A percentile compares a stretch with the other conserved stretches of the same genome.
Conservation (phyloP, 495 filamentous ascomycete species). For the Aspergillus leporis region DNA sequence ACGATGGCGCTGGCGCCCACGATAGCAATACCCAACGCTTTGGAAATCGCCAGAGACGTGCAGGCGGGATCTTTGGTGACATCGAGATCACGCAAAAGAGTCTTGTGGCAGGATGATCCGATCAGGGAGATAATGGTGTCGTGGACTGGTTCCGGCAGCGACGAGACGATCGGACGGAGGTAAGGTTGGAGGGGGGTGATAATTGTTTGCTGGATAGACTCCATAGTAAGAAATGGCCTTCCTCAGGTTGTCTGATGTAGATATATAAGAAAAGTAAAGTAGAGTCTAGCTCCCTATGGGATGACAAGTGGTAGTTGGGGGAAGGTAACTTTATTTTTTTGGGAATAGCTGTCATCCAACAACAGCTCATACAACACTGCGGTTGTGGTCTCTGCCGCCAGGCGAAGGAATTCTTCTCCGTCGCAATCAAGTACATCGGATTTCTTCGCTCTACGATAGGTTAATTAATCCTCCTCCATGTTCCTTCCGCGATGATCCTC, state of each 20-base stretch:
- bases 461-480: conserved; percentile 11
- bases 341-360: not conserved
- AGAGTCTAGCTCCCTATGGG: not conserved
- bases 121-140: conserved; percentile 76
- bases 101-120: conserved; percentile 79
- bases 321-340: not conserved
- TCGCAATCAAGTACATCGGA: conserved; percentile 2
- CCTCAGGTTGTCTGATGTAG: not conserved
- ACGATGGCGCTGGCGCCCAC: conserved; percentile 84
- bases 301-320: not conserved
- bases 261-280: not conserved
- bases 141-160: conserved; percentile 75
- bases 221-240: conserved; percentile 28
- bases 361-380: conserved; percentile 19
- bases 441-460: conserved; percentile 1
- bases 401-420: conserved; percentile 32
- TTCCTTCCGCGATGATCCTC: conserved; percentile 40
- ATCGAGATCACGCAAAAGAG: conserved; percentile 78
- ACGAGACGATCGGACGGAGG: conserved; percentile 75
- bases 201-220: conserved; percentile 48
- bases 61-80: conserved; percentile 67
- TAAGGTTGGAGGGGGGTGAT: conserved; percentile 62
- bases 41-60: conserved; percentile 84
- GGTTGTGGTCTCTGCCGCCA: conserved; percentile 35
- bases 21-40: conserved; percentile 89